Conservation (phyloP, 495 filamentous ascomycete species). For the Chaetomium fimeti region DNA sequence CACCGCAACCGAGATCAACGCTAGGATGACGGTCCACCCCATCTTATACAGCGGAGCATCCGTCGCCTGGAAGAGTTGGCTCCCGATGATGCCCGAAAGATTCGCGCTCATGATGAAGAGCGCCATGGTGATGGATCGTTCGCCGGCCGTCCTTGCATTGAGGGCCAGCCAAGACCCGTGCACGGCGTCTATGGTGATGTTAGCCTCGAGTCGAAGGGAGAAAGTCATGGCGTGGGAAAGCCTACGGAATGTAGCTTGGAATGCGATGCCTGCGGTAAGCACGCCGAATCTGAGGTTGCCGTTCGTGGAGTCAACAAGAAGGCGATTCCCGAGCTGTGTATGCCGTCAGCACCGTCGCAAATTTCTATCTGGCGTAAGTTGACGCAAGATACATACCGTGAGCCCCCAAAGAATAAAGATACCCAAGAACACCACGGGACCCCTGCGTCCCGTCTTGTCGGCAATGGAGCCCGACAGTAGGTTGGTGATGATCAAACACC, state of each 20-base stretch:
- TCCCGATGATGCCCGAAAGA: slow-evolving; percentile 51
- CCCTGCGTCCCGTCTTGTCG: slow-evolving; percentile 31
- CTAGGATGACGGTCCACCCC: slow-evolving; percentile 32
- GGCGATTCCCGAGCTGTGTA: slow-evolving; percentile 30
- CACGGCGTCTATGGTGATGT: slow-evolving; percentile 32
- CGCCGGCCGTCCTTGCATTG: slow-evolving; percentile 36
- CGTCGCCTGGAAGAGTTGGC: slow-evolving; percentile 53
- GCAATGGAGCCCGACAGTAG: slow-evolving; percentile 44
- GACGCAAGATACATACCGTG: slow-evolving; percentile 25
- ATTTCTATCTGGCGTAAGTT: too few species aligned
- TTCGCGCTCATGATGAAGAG: slow-evolving; percentile 58
- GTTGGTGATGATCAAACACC: slow-evolving; percentile 42
- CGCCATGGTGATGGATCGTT: slow-evolving; percentile 43
- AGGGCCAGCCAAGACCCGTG: slow-evolving; percentile 43
- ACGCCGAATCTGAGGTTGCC: slow-evolving; percentile 44
- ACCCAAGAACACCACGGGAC: slow-evolving; percentile 29
- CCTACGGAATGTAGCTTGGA: slow-evolving; percentile 55
- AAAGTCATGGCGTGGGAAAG: slow-evolving; percentile 9
- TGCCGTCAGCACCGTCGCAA: neutral
- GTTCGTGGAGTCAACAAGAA: slow-evolving; percentile 48
- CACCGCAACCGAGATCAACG: slow-evolving; percentile 21
- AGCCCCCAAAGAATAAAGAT: slow-evolving; percentile 29
- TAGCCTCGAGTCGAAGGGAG: neutral
- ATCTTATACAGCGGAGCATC: slow-evolving; percentile 51
- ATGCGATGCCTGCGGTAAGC: slow-evolving; percentile 47